Base-by-base conservation (phyloP, 1,284 basidiomycete species). In the Amylostereum areolatum region DNA sequence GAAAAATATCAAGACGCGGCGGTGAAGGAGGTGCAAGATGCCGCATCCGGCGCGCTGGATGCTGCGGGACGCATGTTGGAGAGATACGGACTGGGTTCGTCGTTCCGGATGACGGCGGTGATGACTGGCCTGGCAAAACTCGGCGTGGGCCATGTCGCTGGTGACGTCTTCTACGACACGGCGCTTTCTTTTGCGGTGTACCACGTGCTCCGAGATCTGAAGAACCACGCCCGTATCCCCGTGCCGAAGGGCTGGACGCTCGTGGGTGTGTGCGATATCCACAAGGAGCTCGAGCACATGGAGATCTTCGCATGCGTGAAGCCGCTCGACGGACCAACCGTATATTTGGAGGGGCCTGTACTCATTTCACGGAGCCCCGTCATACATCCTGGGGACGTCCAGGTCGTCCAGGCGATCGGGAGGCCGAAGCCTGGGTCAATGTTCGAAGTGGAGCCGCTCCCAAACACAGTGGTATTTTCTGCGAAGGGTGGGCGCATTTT, bases 381-480 rank as follows among this genome's bases (percentile, higher is more conserved):
- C 2, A 80, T 84, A 31, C 82, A 84, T 58, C 83, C 81, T 3
- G 84, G 83, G 0, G 85, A 87, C 60, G 77, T 85, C 2, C 80
- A 80, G 57, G 60, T 84, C 18, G 82, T 72, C 4, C 54, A 59
- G 6, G 83, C 81, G 1, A 81, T 87, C 29, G 83, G 83, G 5
- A 53, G 51, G n/a, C 81, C 81, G 0, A 78, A 76, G 1, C 55
- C 62, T 7, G 73, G 68, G 3, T 77, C 77, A 2, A 72, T 71
- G n/a, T 82, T 84, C 57, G 69, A 52, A 3, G 61, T 55, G 3
- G 79, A 83, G 55, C 69, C 74, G 1, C 59, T 82, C 9, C 58
- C 66, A 5, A 83, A 83, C 53, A 78, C 77, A 1, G 67, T 83
- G 8, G 80, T 83, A 1, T 84, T 84, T 58, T 78, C 78, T 29